Base-by-base conservation (phyloP, 176 grass and related monocot genomes). In the Eragrostis nindensis region DNA sequence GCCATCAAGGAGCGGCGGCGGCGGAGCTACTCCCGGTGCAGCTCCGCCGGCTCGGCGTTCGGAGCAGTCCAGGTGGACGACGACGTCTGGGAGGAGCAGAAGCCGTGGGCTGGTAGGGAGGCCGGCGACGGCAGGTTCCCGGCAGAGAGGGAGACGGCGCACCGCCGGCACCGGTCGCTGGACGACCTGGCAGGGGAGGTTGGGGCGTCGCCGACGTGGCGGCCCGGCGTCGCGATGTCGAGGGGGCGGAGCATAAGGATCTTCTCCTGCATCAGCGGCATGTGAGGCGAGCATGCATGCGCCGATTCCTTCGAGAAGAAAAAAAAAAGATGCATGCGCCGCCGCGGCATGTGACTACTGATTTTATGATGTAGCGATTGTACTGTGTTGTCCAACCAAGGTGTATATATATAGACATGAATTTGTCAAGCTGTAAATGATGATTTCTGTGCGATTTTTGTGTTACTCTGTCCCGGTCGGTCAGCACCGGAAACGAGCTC, bases 1-100 rank as follows among this genome's bases (percentile, higher is more conserved):
- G 78, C 86, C 12, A 86, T 97, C 91, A 97, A 97, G 81, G 88
- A 92, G 65, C 67, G 87, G 29, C 84, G 84, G 69, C 76, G 11
- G 30, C 64, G 91, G 83, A 83, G 62, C 82, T 93, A 88, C 86
- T 89, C 89, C 38, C 60, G 81, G 57, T 97, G 86, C 82, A 87
- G 66, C 66, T 82, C 88, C 73, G 70, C 86, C 3, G 70, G 71
- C 52, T 86, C 81, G 18, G 50, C 40, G 9, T 75, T 55, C 36
- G 76, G 76, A 48, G 13, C 84, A 1, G 63, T 63, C 75, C 79
- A 41, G 1, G 87, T 60, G 24, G 67, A 60, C 45, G 78, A 70
- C 82, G 50, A 18, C 29, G 47, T 21, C 5, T 74, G 78, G 78
- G 83, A 62, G 30, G 7, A 74, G 77, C 62, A 50, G 53, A 46